These are phyloP conservation scores for Pseudophaeomoniella oleicola DNA, from an alignment of 2,329 filamentous ascomycete genomes.

Conservation along the genomic window DNA sequence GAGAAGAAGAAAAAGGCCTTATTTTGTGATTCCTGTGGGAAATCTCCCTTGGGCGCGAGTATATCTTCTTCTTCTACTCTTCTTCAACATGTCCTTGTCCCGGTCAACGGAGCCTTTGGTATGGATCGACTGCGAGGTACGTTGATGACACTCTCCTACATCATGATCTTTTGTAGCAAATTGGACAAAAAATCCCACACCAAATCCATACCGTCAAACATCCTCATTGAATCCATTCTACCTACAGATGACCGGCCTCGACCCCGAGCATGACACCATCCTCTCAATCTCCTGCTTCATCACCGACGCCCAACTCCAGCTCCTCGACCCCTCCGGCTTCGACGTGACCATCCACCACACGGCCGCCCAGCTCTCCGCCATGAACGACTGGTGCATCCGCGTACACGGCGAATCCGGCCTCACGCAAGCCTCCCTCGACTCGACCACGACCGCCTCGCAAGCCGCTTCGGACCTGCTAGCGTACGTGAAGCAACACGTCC, in stretches of 20 bases:
- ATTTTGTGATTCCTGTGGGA: no score
- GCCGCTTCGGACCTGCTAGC: conserved; percentile 59
- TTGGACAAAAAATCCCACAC: conserved; percentile 2
- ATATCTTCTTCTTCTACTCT: no score
- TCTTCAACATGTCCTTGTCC: conserved; percentile 26
- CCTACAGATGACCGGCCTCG: conserved; percentile 74
- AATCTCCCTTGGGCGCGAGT: no score
- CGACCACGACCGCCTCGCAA: conserved; percentile 53
- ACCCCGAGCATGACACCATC: conserved; percentile 66
- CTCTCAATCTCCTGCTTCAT: conserved; percentile 87
- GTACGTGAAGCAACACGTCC: conserved; percentile 63
- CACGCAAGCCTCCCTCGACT: conserved; percentile 59
- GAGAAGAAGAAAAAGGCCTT: no score
- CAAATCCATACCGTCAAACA: no score
- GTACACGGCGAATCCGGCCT: conserved; percentile 75
- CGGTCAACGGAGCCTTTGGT: conserved; percentile 54
- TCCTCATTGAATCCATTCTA: conserved; percentile 2
- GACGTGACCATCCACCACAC: conserved; percentile 66
- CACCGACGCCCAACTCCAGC: conserved; percentile 62
- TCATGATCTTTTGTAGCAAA: no score
- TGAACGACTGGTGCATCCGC: conserved; percentile 78
- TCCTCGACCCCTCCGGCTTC: conserved; percentile 65
- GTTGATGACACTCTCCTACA: conserved; percentile 2
- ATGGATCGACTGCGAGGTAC: conserved; percentile 70
- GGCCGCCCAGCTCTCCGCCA: conserved; percentile 53